Evolutionary conservation across 2,329 filamentous ascomycete genomes (phyloP).

Genomic region (Neopestalotiopsis sp.): DNA sequence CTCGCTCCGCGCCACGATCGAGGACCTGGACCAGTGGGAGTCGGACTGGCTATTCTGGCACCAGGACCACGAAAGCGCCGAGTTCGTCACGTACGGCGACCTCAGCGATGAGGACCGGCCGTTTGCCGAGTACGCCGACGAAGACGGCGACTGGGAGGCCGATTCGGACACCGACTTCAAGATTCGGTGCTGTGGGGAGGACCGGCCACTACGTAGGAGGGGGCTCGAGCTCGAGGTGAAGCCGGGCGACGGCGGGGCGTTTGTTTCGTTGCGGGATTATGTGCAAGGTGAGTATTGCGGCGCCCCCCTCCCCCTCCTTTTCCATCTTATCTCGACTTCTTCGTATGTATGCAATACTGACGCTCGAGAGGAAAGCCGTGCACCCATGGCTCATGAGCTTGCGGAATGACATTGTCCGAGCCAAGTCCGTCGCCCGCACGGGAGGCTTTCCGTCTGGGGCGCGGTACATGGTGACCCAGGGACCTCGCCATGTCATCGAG

Average conservation of each 20-base stretch:
- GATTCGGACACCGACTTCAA: constrained; percentile 4
- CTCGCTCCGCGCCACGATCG: constrained; percentile 4
- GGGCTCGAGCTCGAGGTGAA: constrained; percentile 5
- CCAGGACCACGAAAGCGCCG: constrained; percentile 4
- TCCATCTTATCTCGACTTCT: constrained; percentile 1
- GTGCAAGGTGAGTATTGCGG: not conserved
- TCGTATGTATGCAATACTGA: not conserved
- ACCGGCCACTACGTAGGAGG: constrained; percentile 7
- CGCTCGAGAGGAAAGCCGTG: constrained; percentile 3
- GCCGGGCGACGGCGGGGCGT: not conserved
- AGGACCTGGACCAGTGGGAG: constrained; percentile 8
- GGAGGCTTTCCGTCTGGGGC: not conserved
- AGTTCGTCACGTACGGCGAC: constrained; percentile 6
- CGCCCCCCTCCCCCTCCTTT: no score
- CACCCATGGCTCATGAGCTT: constrained; percentile 11
- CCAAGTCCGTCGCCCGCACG: constrained; percentile 4
- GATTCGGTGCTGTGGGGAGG: constrained; percentile 9
- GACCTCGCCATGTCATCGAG: constrained; percentile 8
- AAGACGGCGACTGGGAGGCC: constrained; percentile 2
- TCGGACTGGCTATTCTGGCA: constrained; percentile 4
- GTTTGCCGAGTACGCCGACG: constrained; percentile 8
- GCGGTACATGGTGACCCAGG: constrained; percentile 5
- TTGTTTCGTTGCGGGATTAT: constrained; percentile 8
- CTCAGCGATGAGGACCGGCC: constrained; percentile 1
- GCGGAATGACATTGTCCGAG: constrained; percentile 1